A percentile compares a stretch with the other conserved stretches of the same genome.
Evolutionary conservation across 495 filamentous ascomycete genomes (phyloP).

Genomic region (Annulohypoxylon stygium): DNA sequence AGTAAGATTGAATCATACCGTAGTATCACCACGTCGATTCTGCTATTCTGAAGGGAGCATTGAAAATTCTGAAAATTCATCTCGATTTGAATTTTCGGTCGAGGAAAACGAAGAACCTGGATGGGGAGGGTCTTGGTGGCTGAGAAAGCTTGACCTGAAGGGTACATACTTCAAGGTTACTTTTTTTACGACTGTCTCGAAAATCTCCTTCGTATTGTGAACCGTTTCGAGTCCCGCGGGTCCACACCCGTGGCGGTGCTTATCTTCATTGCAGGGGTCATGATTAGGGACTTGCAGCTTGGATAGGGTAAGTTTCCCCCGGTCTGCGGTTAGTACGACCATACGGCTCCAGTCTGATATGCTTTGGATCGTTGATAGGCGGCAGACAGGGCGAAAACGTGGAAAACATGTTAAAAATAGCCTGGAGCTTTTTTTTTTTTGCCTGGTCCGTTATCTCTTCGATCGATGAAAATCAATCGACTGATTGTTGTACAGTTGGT

Average conservation of each 20-base stretch:
- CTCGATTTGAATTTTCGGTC: background rate
- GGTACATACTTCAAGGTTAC: background rate
- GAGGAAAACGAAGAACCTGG: constrained; percentile 4
- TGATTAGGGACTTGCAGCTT: constrained; percentile 4
- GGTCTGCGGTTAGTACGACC: background rate
- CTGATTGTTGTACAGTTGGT: background rate
- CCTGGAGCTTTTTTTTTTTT: constrained; percentile 4
- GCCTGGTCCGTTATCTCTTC: constrained; percentile 26
- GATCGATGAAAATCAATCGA: constrained; percentile 23
- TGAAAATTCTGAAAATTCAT: background rate
- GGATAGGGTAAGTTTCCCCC: constrained; percentile 5
- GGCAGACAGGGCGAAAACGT: constrained; percentile 45
- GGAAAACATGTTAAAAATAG: constrained; percentile 46
- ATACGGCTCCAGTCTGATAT: constrained; percentile 27
- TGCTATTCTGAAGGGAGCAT: background rate
- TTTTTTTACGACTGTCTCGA: background rate
- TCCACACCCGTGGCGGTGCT: constrained; percentile 46
- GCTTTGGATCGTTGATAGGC: constrained; percentile 42
- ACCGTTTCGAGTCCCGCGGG: constrained; percentile 12
- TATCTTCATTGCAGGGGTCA: constrained; percentile 43
- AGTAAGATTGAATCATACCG: constrained; percentile 42
- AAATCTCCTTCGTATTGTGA: constrained; percentile 36
- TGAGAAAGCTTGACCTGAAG: constrained; percentile 1
- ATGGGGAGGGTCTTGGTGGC: constrained; percentile 1
- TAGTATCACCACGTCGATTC: constrained; percentile 20